phyloP scores from a whole-genome alignment of 2,329 filamentous ascomycete genomes.

The Ceratocystis albifundus region DNA sequence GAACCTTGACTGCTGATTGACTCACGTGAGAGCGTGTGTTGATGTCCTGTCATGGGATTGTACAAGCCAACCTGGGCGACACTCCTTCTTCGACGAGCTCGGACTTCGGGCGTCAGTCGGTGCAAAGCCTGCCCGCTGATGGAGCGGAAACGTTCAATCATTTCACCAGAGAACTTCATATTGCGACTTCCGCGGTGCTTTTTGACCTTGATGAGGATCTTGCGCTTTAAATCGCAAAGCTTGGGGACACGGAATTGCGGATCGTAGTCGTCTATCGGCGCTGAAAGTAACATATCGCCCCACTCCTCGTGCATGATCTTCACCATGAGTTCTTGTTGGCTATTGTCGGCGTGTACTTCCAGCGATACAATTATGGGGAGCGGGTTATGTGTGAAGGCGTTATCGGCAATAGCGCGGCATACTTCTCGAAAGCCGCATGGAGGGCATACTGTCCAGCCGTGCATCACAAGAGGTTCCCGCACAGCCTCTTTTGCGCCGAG shows the following conservation, averaged over 20 bases:
- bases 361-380: conserved; percentile 84
- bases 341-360: conserved; percentile 71
- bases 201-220: conserved; percentile 78
- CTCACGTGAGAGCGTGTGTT: neutral
- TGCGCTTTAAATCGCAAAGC: conserved; percentile 59
- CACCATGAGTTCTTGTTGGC: conserved; percentile 87
- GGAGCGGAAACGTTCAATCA: conserved; percentile 28
- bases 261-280: conserved; percentile 39
- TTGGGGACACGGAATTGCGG: conserved; percentile 50
- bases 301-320: conserved; percentile 87
- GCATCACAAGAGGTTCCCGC: conserved; percentile 65
- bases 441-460: conserved; percentile 72
- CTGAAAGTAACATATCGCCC: conserved; percentile 59
- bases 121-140: conserved; percentile 30
- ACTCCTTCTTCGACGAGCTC: conserved; percentile 1
- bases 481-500: neutral
- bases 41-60: neutral
- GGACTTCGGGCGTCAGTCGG: conserved; percentile 14
- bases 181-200: conserved; percentile 35
- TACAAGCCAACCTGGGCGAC: conserved; percentile 21
- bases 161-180: conserved; percentile 23
- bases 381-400: conserved; percentile 62
- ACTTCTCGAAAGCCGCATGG: conserved; percentile 82
- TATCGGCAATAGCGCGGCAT: conserved; percentile 65
- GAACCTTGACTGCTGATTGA: conserved; percentile 3